Base-by-base conservation (phyloP, 768 basidiomycete genomes). In the Lactarius sp. region DNA sequence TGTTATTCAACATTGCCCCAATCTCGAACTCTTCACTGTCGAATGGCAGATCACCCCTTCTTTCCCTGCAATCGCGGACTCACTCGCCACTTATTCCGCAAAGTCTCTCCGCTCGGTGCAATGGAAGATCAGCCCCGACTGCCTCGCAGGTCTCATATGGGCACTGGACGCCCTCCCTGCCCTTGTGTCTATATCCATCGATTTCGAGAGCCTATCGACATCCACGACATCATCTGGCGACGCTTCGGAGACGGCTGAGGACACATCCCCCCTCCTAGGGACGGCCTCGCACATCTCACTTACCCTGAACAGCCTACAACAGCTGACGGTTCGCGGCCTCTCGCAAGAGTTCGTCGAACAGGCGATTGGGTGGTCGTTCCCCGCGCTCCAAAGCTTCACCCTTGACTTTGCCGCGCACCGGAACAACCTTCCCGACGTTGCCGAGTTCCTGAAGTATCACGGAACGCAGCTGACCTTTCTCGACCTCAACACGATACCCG, bases 21-120 rank as follows among this genome's bases (percentile, higher is more conserved):
- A 90, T 67, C 82, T 91, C 55, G 82, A 88, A 66, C 83, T 88
- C 8, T 88, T 90, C 73, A 78, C 88, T 41, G 74, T 88, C 50
- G 86, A 88, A 64, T 84, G 83, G 75, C 83, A 87, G 0, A 77
- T 90, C 75, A 77, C 80, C 3, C 72, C 63, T 3, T 78, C 83
- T 14, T 87, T 90, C 64, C 82, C 84, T 1, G 76, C 84, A 0
- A 78, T 90, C n/a, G 85, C 80, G 0, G 83, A 90, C 68, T 79
- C 88, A 0, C 77, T 92, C 1, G 79, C 80, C 55, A 80, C 75
- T 1, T 82, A 75, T 61, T 77, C 82, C 16, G 73, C 73, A 16
- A 79, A 78, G 51, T 75, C 80, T 4, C 73, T 92, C 20, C 84
- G 82, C 10, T 86, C 86, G 0, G 79, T 86, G 0, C 81, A 85